Conservation (phyloP, 441 rosid species). For the Cnidoscolus chayamansa region DNA sequence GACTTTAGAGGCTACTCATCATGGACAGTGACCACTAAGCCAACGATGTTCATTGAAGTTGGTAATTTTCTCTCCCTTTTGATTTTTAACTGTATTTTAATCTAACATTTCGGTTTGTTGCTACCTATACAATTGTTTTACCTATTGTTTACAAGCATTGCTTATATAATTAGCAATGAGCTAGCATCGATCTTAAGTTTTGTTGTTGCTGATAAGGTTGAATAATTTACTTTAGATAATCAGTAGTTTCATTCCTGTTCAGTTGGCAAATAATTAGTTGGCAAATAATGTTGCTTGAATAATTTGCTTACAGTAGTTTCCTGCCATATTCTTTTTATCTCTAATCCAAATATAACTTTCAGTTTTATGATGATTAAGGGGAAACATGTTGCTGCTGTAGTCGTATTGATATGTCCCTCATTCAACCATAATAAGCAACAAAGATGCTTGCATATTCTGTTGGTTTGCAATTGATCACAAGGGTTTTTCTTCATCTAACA, state of each 20-base stretch:
- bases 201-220: too few relatives aligned
- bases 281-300: too few relatives aligned
- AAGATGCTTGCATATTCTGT: not conserved
- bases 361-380: not conserved
- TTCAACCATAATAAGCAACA: too few relatives aligned
- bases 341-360: too few relatives aligned
- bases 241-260: too few relatives aligned
- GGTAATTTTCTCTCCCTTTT: constrained; percentile 34
- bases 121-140: not conserved
- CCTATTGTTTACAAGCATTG: too few relatives aligned
- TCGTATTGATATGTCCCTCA: too few relatives aligned
- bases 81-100: not conserved
- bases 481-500: constrained; percentile 74
- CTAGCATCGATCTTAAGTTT: not conserved
- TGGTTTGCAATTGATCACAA: constrained; percentile 26
- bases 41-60: constrained; percentile 77
- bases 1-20: constrained; percentile 87
- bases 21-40: constrained; percentile 68
- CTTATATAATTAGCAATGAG: not conserved
- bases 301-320: too few relatives aligned
- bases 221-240: too few relatives aligned
- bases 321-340: too few relatives aligned
- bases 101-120: not conserved
- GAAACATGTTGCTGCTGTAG: not conserved
- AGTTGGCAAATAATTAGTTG: too few relatives aligned